Conservation (phyloP, 1,139 yeast species). For the Suhomyces chickasaworum region DNA sequence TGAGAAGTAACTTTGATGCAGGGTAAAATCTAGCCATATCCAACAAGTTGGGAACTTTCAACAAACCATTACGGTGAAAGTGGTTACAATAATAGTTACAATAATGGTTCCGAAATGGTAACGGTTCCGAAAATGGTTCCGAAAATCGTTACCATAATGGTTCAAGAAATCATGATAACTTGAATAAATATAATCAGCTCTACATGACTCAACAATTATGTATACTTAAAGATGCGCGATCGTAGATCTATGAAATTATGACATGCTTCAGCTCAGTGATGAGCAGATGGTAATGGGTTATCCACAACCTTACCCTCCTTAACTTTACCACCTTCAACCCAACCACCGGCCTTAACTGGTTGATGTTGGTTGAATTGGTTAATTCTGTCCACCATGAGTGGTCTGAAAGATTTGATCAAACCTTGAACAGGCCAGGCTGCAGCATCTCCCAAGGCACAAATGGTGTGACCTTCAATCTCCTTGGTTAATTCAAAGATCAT, state of each 20-base stretch:
- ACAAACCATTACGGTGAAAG: too few relatives aligned
- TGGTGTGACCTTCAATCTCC: constrained; percentile 87
- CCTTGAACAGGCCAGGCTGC: constrained; percentile 95
- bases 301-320: constrained; percentile 67
- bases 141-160: too few relatives aligned
- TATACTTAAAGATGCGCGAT: constrained; percentile 10
- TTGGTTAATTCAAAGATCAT: constrained; percentile 79
- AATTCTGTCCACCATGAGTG: constrained; percentile 75
- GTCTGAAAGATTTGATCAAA: constrained; percentile 77
- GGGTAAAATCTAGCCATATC: too few relatives aligned
- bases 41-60: too few relatives aligned
- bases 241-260: constrained; percentile 10
- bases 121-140: too few relatives aligned
- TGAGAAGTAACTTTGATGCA: neutral
- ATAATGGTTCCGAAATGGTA: too few relatives aligned
- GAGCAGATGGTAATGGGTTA: constrained; percentile 55
- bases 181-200: neutral
- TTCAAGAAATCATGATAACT: too few relatives aligned
- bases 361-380: constrained; percentile 50
- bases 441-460: constrained; percentile 90
- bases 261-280: constrained; percentile 23
- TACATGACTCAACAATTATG: constrained; percentile 6
- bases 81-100: too few relatives aligned
- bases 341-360: constrained; percentile 68
- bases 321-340: constrained; percentile 67